Evolutionary conservation across 176 grass and related monocot genomes (phyloP).

Genomic region (Bonia amplexicaulis): DNA sequence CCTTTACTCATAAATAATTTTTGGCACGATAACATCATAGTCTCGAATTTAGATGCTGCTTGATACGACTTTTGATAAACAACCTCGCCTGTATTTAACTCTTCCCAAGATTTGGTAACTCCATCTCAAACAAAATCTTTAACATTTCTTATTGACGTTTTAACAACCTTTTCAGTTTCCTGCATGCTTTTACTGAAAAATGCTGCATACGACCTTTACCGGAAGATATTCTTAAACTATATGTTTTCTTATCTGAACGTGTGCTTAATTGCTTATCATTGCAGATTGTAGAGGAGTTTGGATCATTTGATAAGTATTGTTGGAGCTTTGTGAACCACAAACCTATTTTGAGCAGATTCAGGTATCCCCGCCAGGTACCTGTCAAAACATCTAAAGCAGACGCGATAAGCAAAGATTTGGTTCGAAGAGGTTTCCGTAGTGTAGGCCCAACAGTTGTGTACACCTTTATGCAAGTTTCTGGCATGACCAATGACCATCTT

Average conservation of each 20-base stretch:
- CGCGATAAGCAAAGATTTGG: constrained; percentile 91
- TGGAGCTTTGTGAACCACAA: constrained; percentile 90
- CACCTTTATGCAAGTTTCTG: constrained; percentile 89
- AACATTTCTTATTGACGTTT: not conserved
- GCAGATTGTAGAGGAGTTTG: constrained; percentile 74
- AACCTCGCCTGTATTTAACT: not conserved
- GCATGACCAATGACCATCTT: constrained; percentile 92
- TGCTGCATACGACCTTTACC: not conserved
- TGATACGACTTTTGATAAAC: not conserved
- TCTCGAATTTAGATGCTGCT: not conserved
- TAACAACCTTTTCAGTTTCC: not conserved
- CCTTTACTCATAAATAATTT: not conserved
- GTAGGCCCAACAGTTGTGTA: constrained; percentile 86
- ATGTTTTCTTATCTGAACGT: not conserved
- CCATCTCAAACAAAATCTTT: not conserved
- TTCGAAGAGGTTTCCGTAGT: constrained; percentile 77
- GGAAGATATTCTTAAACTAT: not conserved
- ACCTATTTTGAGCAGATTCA: constrained; percentile 79
- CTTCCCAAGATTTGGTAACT: not conserved
- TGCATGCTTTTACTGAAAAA: not conserved
- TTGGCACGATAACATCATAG: not conserved
- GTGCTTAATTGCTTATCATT: not conserved
- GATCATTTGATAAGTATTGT: constrained; percentile 88
- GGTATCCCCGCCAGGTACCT: constrained; percentile 81
- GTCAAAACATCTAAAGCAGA: constrained; percentile 88